Evolutionary conservation across 2,329 filamentous ascomycete species (phyloP).

Genomic region (Verticillium tricorpus): DNA sequence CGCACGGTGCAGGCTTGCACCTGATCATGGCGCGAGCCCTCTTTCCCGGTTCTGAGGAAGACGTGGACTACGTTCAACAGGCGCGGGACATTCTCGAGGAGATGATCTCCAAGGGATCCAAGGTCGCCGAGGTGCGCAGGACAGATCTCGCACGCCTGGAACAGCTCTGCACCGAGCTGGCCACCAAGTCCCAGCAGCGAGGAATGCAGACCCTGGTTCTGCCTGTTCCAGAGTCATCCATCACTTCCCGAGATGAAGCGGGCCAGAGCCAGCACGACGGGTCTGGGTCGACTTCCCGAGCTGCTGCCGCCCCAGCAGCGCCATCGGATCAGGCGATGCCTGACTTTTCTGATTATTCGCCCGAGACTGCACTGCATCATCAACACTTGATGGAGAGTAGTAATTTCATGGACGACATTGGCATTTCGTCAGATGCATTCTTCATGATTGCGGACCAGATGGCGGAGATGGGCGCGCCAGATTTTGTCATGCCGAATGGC

Average conservation of each 20-base stretch:
- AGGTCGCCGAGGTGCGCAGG: constrained; percentile 24
- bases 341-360: not conserved
- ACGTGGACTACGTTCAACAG: constrained; percentile 1
- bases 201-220: not conserved
- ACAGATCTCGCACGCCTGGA: constrained; percentile 25
- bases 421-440: constrained; percentile 34
- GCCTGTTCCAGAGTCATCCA: not conserved
- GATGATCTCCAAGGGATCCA: constrained; percentile 28
- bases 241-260: constrained; percentile 5
- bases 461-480: constrained; percentile 1
- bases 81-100: constrained; percentile 25
- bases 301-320: not conserved
- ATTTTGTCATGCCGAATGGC: not conserved
- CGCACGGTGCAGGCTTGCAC: constrained; percentile 27
- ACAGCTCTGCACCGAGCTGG: constrained; percentile 21
- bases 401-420: constrained; percentile 30
- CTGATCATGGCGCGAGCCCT: constrained; percentile 29
- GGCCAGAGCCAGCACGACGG: not conserved
- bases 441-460: constrained; percentile 31
- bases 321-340: not conserved
- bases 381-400: constrained; percentile 14
- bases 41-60: constrained; percentile 19
- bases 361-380: constrained; percentile 6
- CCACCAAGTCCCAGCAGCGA: constrained; percentile 16
- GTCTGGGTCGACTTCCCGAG: not conserved